phyloP scores from a whole-genome alignment of 1,284 basidiomycete species.

The Apiotrichum gamsii region DNA sequence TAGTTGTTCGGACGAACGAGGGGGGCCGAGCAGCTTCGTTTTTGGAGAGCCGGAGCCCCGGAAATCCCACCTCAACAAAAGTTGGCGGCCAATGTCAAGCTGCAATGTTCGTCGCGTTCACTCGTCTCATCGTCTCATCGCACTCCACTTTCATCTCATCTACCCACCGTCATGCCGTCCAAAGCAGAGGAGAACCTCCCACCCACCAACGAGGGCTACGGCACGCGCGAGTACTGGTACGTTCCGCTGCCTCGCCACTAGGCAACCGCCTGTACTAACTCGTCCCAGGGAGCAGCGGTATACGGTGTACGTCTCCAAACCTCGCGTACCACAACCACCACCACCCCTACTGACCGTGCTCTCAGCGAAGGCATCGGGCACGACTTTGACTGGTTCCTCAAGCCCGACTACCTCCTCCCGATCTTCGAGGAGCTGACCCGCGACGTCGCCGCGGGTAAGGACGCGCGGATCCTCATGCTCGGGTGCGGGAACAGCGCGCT shows the following conservation, averaged over 20 bases:
- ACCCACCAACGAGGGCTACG: constrained; percentile 65
- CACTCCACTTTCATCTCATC: background rate
- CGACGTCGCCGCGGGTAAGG: constrained; percentile 48
- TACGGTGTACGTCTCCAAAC: constrained; percentile 30
- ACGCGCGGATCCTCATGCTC: constrained; percentile 70
- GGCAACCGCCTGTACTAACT: constrained; percentile 70
- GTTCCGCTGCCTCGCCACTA: too few species aligned
- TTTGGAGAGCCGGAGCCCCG: constrained; percentile 2
- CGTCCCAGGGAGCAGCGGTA: constrained; percentile 59
- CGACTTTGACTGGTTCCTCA: constrained; percentile 64
- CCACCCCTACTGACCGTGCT: background rate
- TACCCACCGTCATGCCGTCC: constrained; percentile 1
- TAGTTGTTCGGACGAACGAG: background rate
- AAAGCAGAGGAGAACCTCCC: constrained; percentile 52
- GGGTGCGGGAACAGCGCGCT: constrained; percentile 85
- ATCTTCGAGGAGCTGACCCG: constrained; percentile 33
- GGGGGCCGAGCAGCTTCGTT: too few species aligned
- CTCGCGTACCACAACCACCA: background rate
- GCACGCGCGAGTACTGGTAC: constrained; percentile 68
- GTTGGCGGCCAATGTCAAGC: constrained; percentile 1
- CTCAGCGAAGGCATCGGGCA: constrained; percentile 53
- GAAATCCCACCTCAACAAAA: background rate
- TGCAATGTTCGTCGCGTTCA: background rate
- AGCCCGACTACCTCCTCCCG: constrained; percentile 42
- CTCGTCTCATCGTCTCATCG: too few species aligned